Evolutionary conservation across 2,329 filamentous ascomycete genomes (phyloP), one percentile per base, ranked within the genome.

Genomic region (Monosporascus sp.): DNA sequence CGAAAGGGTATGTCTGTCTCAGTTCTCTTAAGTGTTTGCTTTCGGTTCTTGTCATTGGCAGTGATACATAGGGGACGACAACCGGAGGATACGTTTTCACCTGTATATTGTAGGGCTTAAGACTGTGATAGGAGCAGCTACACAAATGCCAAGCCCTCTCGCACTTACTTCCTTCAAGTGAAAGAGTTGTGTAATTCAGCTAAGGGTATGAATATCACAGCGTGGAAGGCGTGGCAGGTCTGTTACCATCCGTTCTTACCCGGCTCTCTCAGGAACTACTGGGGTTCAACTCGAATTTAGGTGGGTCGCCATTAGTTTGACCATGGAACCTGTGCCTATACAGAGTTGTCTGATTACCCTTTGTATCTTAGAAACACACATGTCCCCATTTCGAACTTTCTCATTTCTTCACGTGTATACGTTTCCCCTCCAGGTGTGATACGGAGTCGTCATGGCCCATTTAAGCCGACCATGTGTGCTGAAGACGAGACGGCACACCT

Each of bases 1-100:
- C 73, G 76, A 62, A 90, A 88, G 81, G 88, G 88, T 88, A 81
- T 71, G 84, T 80, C 64, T 54, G 44, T 40, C 58, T 57, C 54
- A 51, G 54, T 57, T 54, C 53, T 48, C 55, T 48, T 48, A 26
- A 20, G 43, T 45, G 37, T 41, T 43, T 55, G 9, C 53, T 48
- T 46, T 45, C 26, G 24, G 48, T 44, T 18, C 20, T 50, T 46
- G 50, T 26, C 45, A 31, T 35, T 7, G 20, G n/a, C 11, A 28
- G 24, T 9, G 3, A 31, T 46, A 7, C 17, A 22, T 46, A 18
- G 18, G 18, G 22, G 18, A 20, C 22, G 18, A 18, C 40, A 18
- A 18, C 14, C 18, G 15, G 22, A 43, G 18, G 40, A 5, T 4
- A 5, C 9, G 9, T 14, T 20, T 43, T 43, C 40, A 43, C 9